Percentiles rank a stretch among this genome's conserved stretches.
Conservation (phyloP, 2,329 filamentous ascomycete species). For the Ceratocystis papillata region DNA sequence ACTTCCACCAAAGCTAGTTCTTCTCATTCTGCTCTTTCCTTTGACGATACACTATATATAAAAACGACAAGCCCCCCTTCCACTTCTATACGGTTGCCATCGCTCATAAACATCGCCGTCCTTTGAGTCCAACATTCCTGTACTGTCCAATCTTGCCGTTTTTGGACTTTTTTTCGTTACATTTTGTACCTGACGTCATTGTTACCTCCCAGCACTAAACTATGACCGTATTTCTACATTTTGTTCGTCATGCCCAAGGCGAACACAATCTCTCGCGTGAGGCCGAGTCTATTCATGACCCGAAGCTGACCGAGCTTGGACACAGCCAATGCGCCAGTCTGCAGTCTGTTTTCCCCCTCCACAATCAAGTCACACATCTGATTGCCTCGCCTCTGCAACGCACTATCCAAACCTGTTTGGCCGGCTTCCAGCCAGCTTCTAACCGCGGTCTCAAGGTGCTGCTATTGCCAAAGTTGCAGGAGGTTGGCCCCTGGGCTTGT, state of each 20-base stretch:
- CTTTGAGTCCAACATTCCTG: not conserved
- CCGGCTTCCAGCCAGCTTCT: slow-evolving; percentile 52
- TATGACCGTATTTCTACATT: slow-evolving; percentile 49
- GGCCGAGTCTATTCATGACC: slow-evolving; percentile 66
- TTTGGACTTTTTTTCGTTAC: not conserved
- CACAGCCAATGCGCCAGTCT: slow-evolving; percentile 61
- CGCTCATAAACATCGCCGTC: no score
- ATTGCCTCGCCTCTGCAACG: slow-evolving; percentile 70
- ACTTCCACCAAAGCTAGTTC: not conserved
- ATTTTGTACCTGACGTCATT: not conserved
- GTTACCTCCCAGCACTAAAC: not conserved
- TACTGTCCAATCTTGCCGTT: not conserved
- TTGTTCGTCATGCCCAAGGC: slow-evolving; percentile 66
- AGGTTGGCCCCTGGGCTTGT: slow-evolving; percentile 62
- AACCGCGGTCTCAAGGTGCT: slow-evolving; percentile 37
- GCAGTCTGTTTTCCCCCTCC: slow-evolving; percentile 50
- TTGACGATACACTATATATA: no score
- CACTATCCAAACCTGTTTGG: slow-evolving; percentile 66
- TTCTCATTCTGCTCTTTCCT: not conserved
- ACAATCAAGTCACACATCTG: slow-evolving; percentile 55
- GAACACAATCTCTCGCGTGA: slow-evolving; percentile 64
- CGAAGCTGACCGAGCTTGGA: slow-evolving; percentile 65
- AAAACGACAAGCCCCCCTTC: not conserved
- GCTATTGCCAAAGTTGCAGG: slow-evolving; percentile 65
- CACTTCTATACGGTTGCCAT: not conserved